phyloP scores from a whole-genome alignment of 2,329 filamentous ascomycete genomes.

The Pyricularia pennisetigena region DNA sequence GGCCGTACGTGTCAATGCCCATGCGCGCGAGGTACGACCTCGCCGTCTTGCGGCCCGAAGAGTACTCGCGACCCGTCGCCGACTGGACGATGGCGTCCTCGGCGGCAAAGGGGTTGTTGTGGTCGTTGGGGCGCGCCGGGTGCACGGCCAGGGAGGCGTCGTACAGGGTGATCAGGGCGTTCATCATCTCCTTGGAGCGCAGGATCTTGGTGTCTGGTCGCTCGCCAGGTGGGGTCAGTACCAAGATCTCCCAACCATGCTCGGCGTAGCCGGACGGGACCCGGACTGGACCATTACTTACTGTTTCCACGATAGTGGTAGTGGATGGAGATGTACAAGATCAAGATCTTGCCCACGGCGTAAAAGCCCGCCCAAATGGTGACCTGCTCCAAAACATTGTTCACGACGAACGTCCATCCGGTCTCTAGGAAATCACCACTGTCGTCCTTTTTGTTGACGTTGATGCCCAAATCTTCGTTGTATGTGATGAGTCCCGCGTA shows the following conservation, averaged over 20 bases:
- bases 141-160: slow-evolving; percentile 16
- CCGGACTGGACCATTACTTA: too few species aligned
- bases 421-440: neutral
- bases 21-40: slow-evolving; percentile 15
- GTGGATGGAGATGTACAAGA: slow-evolving; percentile 19
- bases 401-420: slow-evolving; percentile 9
- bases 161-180: slow-evolving; percentile 17
- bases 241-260: too few species aligned
- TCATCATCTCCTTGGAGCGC: slow-evolving; percentile 17
- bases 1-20: slow-evolving; percentile 16
- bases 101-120: slow-evolving; percentile 11
- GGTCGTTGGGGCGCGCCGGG: slow-evolving; percentile 8
- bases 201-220: slow-evolving; percentile 9
- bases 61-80: slow-evolving; percentile 15
- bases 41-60: slow-evolving; percentile 13
- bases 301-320: slow-evolving; percentile 17
- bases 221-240: too few species aligned
- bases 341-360: slow-evolving; percentile 17
- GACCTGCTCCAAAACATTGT: slow-evolving; percentile 13
- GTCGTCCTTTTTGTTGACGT: slow-evolving; percentile 7
- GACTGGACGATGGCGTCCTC: slow-evolving; percentile 17
- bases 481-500: slow-evolving; percentile 8
- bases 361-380: slow-evolving; percentile 18
- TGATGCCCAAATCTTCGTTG: slow-evolving; percentile 11
- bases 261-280: too few species aligned